These are phyloP conservation scores for Tritrichomonas foetus DNA, from an alignment of 208 protist genomes.

Conservation along the genomic window DNA sequence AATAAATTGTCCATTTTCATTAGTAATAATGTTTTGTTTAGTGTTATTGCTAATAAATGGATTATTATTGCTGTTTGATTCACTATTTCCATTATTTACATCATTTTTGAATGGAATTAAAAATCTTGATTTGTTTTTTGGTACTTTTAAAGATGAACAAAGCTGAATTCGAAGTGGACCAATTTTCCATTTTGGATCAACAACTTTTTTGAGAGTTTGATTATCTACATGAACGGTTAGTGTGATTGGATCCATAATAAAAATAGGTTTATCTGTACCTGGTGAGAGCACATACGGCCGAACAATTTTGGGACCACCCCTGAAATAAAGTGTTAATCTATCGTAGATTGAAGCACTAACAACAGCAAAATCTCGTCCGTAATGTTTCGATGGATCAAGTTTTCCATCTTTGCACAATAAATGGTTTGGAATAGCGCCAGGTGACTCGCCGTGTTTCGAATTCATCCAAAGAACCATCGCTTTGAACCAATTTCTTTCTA, in stretches of 20 bases:
- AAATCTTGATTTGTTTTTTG: not conserved
- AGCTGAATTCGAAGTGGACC: not conserved
- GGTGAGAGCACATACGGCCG: not conserved
- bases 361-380: not conserved
- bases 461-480: not conserved
- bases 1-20: not conserved
- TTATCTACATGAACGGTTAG: not conserved
- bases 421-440: constrained; percentile 14
- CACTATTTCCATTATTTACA: too few species aligned
- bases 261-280: not conserved
- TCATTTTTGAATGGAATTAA: not conserved
- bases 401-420: not conserved
- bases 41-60: constrained; percentile 11
- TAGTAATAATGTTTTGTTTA: not conserved
- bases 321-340: not conserved
- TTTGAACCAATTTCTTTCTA: constrained; percentile 16
- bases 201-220: not conserved
- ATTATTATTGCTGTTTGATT: too few species aligned
- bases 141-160: not conserved
- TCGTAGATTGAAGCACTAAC: not conserved
- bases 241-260: not conserved
- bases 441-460: not conserved
- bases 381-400: not conserved
- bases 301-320: constrained; percentile 5
- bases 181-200: not conserved